These are phyloP conservation scores for Hirsutella thompsonii DNA, from an alignment of 2,329 filamentous ascomycete genomes.

Conservation along the genomic window DNA sequence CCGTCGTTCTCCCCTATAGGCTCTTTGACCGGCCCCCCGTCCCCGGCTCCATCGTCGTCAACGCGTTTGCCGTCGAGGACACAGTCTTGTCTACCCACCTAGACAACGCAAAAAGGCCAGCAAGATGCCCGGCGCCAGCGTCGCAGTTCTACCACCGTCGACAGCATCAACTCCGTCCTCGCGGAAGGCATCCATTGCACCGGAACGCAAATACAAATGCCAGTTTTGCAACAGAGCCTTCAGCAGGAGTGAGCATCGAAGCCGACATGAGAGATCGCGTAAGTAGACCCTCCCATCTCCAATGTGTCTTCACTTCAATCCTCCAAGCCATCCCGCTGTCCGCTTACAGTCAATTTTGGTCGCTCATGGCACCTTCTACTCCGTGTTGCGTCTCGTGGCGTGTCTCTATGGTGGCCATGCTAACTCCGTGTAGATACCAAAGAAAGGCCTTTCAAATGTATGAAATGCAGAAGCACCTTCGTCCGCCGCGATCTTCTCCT, in stretches of 20 bases:
- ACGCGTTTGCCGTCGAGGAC: slow-evolving; percentile 11
- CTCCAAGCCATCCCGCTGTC: too few species aligned
- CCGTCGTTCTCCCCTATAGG: slow-evolving; percentile 15
- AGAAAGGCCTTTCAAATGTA: slow-evolving; percentile 95
- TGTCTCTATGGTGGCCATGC: slow-evolving; percentile 1
- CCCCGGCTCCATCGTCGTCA: slow-evolving; percentile 4
- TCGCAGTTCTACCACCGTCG: slow-evolving; percentile 50
- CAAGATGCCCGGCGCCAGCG: slow-evolving; percentile 59
- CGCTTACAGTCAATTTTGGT: too few species aligned
- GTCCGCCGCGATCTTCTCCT: slow-evolving; percentile 93
- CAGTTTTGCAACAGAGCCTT: slow-evolving; percentile 97
- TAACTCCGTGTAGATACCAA: slow-evolving; percentile 64
- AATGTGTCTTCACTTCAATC: background rate
- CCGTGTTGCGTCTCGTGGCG: too few species aligned
- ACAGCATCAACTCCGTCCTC: slow-evolving; percentile 57
- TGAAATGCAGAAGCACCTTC: slow-evolving; percentile 97
- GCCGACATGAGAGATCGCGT: slow-evolving; percentile 95
- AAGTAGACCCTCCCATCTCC: slow-evolving; percentile 37
- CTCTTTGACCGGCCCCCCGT: background rate
- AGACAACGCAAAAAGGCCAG: slow-evolving; percentile 19
- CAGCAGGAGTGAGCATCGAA: slow-evolving; percentile 92
- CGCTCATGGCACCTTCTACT: too few species aligned
- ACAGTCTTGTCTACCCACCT: slow-evolving; percentile 7
- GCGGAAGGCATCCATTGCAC: slow-evolving; percentile 63
- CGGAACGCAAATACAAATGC: slow-evolving; percentile 99